Evolutionary conservation across 1,284 basidiomycete genomes (phyloP), one percentile per base, ranked within the genome.

Genomic region (Tylopilus orsonianus): DNA sequence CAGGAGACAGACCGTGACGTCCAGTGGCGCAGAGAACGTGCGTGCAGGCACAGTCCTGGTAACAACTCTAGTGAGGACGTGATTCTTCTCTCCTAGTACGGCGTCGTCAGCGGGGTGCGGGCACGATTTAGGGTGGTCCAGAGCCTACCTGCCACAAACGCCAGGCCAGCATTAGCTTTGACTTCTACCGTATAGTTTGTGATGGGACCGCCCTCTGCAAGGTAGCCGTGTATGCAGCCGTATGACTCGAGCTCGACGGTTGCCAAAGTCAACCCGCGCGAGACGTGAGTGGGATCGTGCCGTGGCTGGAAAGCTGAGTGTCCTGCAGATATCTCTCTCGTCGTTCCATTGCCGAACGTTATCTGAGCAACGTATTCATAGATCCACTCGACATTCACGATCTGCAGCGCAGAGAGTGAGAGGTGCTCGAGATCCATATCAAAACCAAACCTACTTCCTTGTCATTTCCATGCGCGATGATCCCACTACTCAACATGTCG

Each of bases 311-410:
- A 58, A 13, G 58, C 14, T n/a, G 56, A 58, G 7, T 39, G 13
- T 33, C 52, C 58, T 16, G 46, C 56, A 2, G 19, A 33, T 20
- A 57, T 23, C 22, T 60, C 58, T 37, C 41, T 35, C 8, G 24
- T 58, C 6, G 47, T 58, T 27, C 52, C 56, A 19, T 60, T 49
- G 12, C 34, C 27, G 18, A 58, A 60, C 8, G 13, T 7, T 36
- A 60, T 32, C 10, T 38, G 58, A 26, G 37, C 34, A 22, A 58
- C 58, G 29, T 58, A 58, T 30, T 58, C 56, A n/a, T 60, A 58
- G n/a, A 51, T 48, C 36, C 41, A 60, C 44, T 57, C 42, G 5
- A 33, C 30, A 6, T 33, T 0, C 2, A 26, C 3, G 12, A 37
- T 13, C 52, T 53, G 8, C 23, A 10, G 13, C 19, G 12, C 29